A percentile compares a stretch with the other conserved stretches of the same genome.
Evolutionary conservation across 345 rosid species (phyloP).

Genomic region (Corymbia maculata): DNA sequence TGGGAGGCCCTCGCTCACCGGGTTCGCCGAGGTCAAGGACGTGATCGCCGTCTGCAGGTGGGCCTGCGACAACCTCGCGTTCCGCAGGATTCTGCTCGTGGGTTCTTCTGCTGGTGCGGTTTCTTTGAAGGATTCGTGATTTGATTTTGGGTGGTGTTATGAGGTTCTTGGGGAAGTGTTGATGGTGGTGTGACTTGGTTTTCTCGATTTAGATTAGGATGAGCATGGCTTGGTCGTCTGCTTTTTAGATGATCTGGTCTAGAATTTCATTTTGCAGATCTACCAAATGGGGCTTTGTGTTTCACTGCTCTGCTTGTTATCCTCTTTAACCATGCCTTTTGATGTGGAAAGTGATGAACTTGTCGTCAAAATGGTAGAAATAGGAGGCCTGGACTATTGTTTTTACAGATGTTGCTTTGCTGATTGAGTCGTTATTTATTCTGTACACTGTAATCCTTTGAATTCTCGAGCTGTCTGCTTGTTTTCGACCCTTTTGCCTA

Average conservation of each 20-base stretch:
- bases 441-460: neutral
- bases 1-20: slow-evolving; percentile 78
- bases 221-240: neutral
- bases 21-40: slow-evolving; percentile 79
- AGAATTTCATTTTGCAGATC: slow-evolving; percentile 14
- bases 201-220: neutral
- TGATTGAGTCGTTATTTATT: neutral
- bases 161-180: neutral
- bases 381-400: neutral
- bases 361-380: neutral
- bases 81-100: slow-evolving; percentile 63
- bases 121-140: neutral
- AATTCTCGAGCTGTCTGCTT: neutral
- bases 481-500: neutral
- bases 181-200: neutral
- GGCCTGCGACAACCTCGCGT: slow-evolving; percentile 32
- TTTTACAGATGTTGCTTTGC: neutral
- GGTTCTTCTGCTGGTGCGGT: slow-evolving; percentile 85
- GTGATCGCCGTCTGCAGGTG: slow-evolving; percentile 74
- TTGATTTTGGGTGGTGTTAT: neutral
- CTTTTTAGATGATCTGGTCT: neutral
- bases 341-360: neutral
- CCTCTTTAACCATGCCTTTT: neutral
- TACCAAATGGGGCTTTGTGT: slow-evolving; percentile 1
- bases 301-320: neutral